These are phyloP conservation scores for Triticum turgidum DNA, from an alignment of 176 grass and related monocot genomes.

Conservation along the genomic window DNA sequence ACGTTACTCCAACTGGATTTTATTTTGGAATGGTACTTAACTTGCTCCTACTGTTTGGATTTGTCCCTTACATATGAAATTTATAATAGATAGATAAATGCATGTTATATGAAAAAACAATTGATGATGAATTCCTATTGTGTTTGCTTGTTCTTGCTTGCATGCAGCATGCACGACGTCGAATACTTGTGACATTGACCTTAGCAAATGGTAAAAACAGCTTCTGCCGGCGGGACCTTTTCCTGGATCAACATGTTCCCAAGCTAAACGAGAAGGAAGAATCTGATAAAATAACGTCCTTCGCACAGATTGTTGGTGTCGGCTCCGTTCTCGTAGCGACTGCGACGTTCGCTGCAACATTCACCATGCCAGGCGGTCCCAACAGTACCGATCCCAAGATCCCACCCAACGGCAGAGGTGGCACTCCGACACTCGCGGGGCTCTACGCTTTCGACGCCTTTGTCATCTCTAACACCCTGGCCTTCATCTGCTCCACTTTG, in stretches of 20 bases:
- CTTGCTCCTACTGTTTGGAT: not conserved
- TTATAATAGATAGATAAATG: too few relatives aligned
- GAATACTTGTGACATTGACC: not conserved
- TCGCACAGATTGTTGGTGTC: conserved; percentile 33
- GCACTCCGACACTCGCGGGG: not conserved
- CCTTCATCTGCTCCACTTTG: conserved; percentile 23
- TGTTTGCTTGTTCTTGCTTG: not conserved
- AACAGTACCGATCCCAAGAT: not conserved
- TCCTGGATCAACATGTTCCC: not conserved
- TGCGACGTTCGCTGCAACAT: conserved; percentile 19
- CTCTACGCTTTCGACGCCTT: conserved; percentile 22
- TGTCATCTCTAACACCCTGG: conserved; percentile 25
- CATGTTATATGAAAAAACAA: too few relatives aligned
- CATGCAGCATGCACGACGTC: not conserved
- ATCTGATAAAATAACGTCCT: not conserved
- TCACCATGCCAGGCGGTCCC: conserved; percentile 9
- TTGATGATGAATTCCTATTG: not conserved
- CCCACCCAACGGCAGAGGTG: not conserved
- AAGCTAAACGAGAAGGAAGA: not conserved
- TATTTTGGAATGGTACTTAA: not conserved
- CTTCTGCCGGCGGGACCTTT: not conserved
- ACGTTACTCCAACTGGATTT: not conserved
- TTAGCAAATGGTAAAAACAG: not conserved
- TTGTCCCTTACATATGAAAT: too few relatives aligned
- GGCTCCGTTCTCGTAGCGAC: conserved; percentile 35